Evolutionary conservation across 257 asterid species (phyloP), one percentile per base, ranked within the genome.

Genomic region (Nicotiana attenuata): DNA sequence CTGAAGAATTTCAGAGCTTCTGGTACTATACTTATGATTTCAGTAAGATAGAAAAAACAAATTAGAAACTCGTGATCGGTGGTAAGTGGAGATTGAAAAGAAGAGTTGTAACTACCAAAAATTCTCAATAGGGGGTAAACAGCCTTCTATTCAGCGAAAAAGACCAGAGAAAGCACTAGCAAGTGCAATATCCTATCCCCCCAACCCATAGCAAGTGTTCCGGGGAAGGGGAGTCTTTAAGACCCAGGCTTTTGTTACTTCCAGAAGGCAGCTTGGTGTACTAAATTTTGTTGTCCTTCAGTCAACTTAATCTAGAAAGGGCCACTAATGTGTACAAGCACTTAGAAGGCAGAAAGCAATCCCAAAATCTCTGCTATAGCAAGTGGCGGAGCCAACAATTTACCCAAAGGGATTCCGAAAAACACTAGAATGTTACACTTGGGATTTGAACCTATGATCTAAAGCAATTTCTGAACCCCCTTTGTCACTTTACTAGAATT

Each of bases 21-120:
- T 41, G 47, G 47, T 41, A 41, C 10, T 38, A 38, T 41, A 41
- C 10, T 38, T 7, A 38, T 38, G 45, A 38, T 38, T 38, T 7
- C 45, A 38, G 45, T 38, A 38, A 38, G 10, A 38, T 38, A 38
- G 45, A 15, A 87, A 85, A 33, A 87, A 87, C 53, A 17, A 6
- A 56, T 7, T 56, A 19, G 22, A 56, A 53, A 53, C n/a, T 56
- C 63, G 5, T 5, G 24, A 57, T 57, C 11, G 63, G 11, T 57
- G 22, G 10, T 19, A 57, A 57, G 63, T 19, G 24, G 24, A 11
- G 11, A 57, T 5, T n/a, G 26, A 19, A 17, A 17, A 56, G 10
- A 17, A 56, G 22, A 56, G 63, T 6, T 56, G 10, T n/a, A 56
- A 19, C 63, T 17, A 56, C 22, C 63, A 56, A 56, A 56, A 56